These are phyloP conservation scores for Papiliotrema fonsecae DNA, from an alignment of 1,284 basidiomycete genomes.

Conservation along the genomic window DNA sequence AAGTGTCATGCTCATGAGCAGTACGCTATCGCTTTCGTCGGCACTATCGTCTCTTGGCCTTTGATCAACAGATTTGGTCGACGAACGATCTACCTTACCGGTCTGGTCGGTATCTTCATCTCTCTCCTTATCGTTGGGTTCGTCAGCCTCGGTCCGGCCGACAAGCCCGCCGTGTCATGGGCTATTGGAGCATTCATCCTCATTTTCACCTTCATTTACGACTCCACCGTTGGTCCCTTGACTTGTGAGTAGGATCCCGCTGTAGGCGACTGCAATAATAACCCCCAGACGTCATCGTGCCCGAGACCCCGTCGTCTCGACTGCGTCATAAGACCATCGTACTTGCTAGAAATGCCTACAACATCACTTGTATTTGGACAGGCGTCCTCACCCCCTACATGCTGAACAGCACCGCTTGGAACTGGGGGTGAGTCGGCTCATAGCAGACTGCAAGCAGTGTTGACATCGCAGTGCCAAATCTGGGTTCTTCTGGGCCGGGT, in stretches of 20 bases:
- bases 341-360: constrained; percentile 49
- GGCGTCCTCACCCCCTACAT: constrained; percentile 13
- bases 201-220: constrained; percentile 22
- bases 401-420: constrained; percentile 17
- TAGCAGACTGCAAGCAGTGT: too few relatives aligned
- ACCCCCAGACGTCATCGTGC: too few relatives aligned
- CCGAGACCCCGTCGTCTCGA: constrained; percentile 46
- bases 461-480: constrained; percentile 15
- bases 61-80: constrained; percentile 10
- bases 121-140: constrained; percentile 7
- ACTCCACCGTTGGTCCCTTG: constrained; percentile 22
- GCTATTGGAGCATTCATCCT: constrained; percentile 14
- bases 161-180: neutral
- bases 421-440: too few relatives aligned
- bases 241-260: too few relatives aligned
- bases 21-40: constrained; percentile 41
- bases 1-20: too few relatives aligned
- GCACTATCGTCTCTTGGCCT: constrained; percentile 47
- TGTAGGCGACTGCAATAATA: too few relatives aligned
- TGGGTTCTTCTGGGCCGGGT: constrained; percentile 17
- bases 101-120: too few relatives aligned
- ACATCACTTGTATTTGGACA: constrained; percentile 32
- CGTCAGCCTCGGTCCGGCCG: constrained; percentile 2
- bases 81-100: constrained; percentile 8
- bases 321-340: constrained; percentile 51